These are phyloP conservation scores for Lycium ferocissimum DNA, from an alignment of 257 asterid genomes.

Conservation along the genomic window DNA sequence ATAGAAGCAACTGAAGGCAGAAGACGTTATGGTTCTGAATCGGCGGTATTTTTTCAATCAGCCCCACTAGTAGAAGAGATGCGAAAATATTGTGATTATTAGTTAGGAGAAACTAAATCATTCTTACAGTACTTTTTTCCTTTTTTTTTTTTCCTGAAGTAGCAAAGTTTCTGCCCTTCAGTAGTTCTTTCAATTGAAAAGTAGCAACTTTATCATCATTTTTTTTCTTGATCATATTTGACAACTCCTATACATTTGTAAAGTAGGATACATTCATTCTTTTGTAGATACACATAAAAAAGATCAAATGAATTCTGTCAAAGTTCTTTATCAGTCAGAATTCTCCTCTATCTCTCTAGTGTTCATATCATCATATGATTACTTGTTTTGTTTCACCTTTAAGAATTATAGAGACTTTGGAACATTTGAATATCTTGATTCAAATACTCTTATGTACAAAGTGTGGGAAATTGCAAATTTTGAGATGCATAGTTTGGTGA, in stretches of 20 bases:
- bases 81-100: neutral
- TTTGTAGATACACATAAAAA: neutral
- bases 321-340: neutral
- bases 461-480: neutral
- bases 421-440: neutral
- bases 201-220: conserved; percentile 1
- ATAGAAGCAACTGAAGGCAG: neutral
- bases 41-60: conserved; percentile 21
- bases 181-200: too few relatives aligned
- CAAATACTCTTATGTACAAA: neutral
- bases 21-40: neutral
- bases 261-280: neutral
- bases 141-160: neutral
- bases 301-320: neutral
- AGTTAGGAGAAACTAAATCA: neutral
- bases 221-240: neutral
- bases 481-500: conserved; percentile 51
- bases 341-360: neutral
- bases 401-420: neutral
- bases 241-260: conserved; percentile 3
- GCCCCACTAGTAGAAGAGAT: neutral
- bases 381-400: neutral
- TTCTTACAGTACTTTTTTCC: neutral
- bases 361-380: neutral
- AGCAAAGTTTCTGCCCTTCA: neutral